These are phyloP conservation scores for Lantana camara DNA, from an alignment of 257 asterid species.

Conservation along the genomic window DNA sequence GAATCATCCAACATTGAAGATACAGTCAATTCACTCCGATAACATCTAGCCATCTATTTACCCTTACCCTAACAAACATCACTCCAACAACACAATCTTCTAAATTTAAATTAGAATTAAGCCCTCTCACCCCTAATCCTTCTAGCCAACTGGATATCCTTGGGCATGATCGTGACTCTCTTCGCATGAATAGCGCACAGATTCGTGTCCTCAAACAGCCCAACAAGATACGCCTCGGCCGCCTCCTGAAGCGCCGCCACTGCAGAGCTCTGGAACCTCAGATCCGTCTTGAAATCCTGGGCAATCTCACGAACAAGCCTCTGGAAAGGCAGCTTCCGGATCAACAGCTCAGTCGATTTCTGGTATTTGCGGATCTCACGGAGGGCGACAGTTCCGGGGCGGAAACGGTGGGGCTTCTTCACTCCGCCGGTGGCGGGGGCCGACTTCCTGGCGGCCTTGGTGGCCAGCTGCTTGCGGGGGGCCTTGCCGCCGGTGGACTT, in stretches of 20 bases:
- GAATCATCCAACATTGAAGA: background rate
- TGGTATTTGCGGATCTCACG: constrained; percentile 50
- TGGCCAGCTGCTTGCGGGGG: constrained; percentile 48
- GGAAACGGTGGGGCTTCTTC: constrained; percentile 53
- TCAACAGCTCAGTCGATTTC: constrained; percentile 40
- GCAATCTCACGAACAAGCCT: constrained; percentile 51
- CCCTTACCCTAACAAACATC: background rate
- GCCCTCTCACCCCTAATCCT: constrained; percentile 51
- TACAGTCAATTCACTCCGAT: background rate
- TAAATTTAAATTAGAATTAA: background rate
- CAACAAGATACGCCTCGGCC: constrained; percentile 43
- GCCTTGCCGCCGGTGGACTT: constrained; percentile 53
- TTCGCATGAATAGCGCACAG: constrained; percentile 46
- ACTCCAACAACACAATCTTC: background rate
- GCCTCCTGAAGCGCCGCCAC: constrained; percentile 48
- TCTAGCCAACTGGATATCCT: constrained; percentile 44
- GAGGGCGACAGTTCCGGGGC: constrained; percentile 46
- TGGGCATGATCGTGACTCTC: constrained; percentile 47
- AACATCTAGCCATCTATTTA: background rate
- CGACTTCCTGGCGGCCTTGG: constrained; percentile 49
- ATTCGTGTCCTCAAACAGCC: constrained; percentile 45
- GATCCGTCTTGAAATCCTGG: constrained; percentile 49
- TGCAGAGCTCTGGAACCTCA: constrained; percentile 46
- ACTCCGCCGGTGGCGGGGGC: constrained; percentile 58
- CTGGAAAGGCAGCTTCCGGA: constrained; percentile 50